Evolutionary conservation across 129 eudicot genomes (phyloP).

Genomic region (Arctium minus): DNA sequence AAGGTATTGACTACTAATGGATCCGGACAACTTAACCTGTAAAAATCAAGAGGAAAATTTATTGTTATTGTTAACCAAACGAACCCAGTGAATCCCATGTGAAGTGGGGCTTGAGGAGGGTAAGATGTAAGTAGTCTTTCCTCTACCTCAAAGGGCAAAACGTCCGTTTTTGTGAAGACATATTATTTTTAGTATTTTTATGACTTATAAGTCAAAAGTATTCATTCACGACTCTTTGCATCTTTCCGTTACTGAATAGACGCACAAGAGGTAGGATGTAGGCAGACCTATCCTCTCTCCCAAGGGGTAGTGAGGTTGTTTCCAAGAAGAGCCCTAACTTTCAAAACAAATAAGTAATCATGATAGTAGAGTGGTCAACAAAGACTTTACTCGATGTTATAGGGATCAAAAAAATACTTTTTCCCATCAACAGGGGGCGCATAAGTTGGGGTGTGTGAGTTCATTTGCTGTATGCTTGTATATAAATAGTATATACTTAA

Average conservation of each 20-base stretch:
- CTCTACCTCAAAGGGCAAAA: not conserved
- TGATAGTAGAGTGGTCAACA: too few species aligned
- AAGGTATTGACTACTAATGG: constrained; percentile 93
- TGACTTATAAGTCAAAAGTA: not conserved
- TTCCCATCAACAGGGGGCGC: too few species aligned
- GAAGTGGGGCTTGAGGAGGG: not conserved
- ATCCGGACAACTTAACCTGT: constrained; percentile 96
- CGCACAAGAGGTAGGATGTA: too few species aligned
- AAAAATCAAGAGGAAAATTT: constrained; percentile 11
- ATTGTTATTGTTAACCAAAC: not conserved
- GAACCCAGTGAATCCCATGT: not conserved
- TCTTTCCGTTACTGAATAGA: not conserved
- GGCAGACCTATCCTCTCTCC: too few species aligned
- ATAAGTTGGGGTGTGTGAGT: too few species aligned
- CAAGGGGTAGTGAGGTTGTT: too few species aligned
- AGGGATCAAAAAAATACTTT: too few species aligned
- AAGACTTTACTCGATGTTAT: too few species aligned
- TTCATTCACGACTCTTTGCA: not conserved
- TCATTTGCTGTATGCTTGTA: too few species aligned
- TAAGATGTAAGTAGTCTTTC: not conserved
- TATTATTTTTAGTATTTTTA: not conserved
- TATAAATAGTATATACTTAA: too few species aligned
- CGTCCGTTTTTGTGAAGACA: not conserved
- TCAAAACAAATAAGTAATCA: too few species aligned
- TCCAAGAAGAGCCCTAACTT: too few species aligned